Evolutionary conservation across 1,284 basidiomycete genomes (phyloP).

Genomic region (Melampsora medusae): DNA sequence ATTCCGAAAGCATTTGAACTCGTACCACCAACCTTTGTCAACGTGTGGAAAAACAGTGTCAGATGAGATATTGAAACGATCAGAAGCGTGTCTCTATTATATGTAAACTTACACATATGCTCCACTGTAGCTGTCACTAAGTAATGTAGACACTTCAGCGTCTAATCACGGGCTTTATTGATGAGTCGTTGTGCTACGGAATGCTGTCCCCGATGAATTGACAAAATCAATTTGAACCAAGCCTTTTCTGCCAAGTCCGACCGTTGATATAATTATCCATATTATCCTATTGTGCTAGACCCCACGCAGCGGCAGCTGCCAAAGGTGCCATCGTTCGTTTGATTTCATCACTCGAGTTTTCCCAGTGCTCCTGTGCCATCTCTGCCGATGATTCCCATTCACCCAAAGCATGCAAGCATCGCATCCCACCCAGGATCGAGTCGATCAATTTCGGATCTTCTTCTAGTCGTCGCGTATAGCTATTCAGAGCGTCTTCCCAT

Average conservation of each 20-base stretch:
- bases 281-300: slow-evolving; percentile 90
- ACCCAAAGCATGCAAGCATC: slow-evolving; percentile 92
- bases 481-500: slow-evolving; percentile 78
- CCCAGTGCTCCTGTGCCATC: slow-evolving; percentile 87
- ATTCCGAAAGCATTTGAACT: slow-evolving; percentile 96
- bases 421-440: slow-evolving; percentile 79
- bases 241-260: slow-evolving; percentile 87
- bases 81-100: background rate
- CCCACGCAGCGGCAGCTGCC: slow-evolving; percentile 96
- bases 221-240: slow-evolving; percentile 93
- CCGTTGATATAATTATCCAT: slow-evolving; percentile 96
- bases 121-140: slow-evolving; percentile 92
- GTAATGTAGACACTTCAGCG: slow-evolving; percentile 84
- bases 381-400: slow-evolving; percentile 92
- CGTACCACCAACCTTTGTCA: slow-evolving; percentile 79
- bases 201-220: slow-evolving; percentile 94
- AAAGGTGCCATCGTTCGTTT: slow-evolving; percentile 90
- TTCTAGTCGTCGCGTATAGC: slow-evolving; percentile 41
- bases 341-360: slow-evolving; percentile 72
- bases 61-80: background rate
- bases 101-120: slow-evolving; percentile 75
- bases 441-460: slow-evolving; percentile 43
- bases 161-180: slow-evolving; percentile 93
- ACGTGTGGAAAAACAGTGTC: background rate
- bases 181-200: slow-evolving; percentile 85